A percentile compares a stretch with the other conserved stretches of the same genome.
Evolutionary conservation across 2,329 filamentous ascomycete genomes (phyloP).

Genomic region (Nigrograna mackinnonii): DNA sequence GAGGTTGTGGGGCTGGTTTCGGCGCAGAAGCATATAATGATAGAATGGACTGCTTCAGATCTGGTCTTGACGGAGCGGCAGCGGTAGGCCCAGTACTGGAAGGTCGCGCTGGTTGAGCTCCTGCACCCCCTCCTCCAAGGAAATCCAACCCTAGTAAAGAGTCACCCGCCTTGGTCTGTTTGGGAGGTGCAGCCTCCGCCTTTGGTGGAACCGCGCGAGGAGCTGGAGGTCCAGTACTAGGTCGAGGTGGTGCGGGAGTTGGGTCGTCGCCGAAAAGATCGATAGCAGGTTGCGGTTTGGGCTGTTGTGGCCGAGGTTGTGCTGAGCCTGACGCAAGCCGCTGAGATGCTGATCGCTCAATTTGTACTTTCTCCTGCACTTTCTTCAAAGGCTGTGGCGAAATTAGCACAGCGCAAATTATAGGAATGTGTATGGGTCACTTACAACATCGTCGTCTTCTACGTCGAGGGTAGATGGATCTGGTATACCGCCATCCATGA

Average conservation of each 20-base stretch:
- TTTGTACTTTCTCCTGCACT: slow-evolving; percentile 72
- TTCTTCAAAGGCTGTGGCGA: slow-evolving; percentile 63
- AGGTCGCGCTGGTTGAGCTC: slow-evolving; percentile 73
- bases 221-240: slow-evolving; percentile 72
- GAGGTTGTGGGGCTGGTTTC: slow-evolving; percentile 68
- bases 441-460: slow-evolving; percentile 77
- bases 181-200: slow-evolving; percentile 64
- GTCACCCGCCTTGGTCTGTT: slow-evolving; percentile 73
- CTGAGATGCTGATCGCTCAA: slow-evolving; percentile 62
- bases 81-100: slow-evolving; percentile 73
- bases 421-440: slow-evolving; percentile 51
- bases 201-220: slow-evolving; percentile 62
- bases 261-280: slow-evolving; percentile 84
- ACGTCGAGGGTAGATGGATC: slow-evolving; percentile 86
- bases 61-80: slow-evolving; percentile 75
- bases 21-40: slow-evolving; percentile 89
- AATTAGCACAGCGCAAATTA: background rate
- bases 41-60: slow-evolving; percentile 95
- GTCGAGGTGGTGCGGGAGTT: slow-evolving; percentile 65
- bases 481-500: slow-evolving; percentile 96
- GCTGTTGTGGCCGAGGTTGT: slow-evolving; percentile 44
- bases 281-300: slow-evolving; percentile 49
- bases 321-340: slow-evolving; percentile 44
- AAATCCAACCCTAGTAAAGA: slow-evolving; percentile 93
- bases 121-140: slow-evolving; percentile 72